Conservation (phyloP, 129 eudicot genomes). For the Centaurea solstitialis region DNA sequence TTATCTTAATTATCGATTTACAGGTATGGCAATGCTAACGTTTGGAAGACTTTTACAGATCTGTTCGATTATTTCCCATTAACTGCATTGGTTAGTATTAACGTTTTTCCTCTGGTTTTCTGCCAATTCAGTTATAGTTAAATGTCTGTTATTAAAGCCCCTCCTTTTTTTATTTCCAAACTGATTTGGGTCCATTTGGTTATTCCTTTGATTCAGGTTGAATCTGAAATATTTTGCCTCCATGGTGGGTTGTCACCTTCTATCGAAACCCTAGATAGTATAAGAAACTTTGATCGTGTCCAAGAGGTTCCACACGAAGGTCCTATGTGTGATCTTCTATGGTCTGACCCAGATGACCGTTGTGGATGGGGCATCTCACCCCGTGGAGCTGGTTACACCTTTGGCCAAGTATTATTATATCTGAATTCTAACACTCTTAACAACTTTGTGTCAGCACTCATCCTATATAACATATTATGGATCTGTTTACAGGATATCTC, state of each 20-base stretch:
- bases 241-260: constrained; percentile 98
- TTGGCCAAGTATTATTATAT: constrained; percentile 72
- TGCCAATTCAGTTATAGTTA: neutral
- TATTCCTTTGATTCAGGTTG: constrained; percentile 49
- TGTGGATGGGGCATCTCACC: constrained; percentile 99
- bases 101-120: too few species aligned
- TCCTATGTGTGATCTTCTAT: constrained; percentile 93
- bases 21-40: constrained; percentile 84
- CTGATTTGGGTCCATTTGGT: neutral
- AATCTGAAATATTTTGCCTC: constrained; percentile 90
- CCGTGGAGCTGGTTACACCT: constrained; percentile 96
- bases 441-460: neutral
- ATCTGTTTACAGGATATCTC: constrained; percentile 68
- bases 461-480: neutral
- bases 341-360: constrained; percentile 99
- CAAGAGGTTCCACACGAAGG: constrained; percentile 99
- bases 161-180: neutral
- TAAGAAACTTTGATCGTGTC: constrained; percentile 92
- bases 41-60: constrained; percentile 81
- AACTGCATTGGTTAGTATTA: constrained; percentile 73
- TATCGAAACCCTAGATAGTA: constrained; percentile 84
- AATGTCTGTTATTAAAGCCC: neutral
- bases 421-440: neutral
- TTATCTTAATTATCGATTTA: neutral
- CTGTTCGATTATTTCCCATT: constrained; percentile 76